These are phyloP conservation scores for Dentipellis sp. DNA, from an alignment of 768 basidiomycete genomes.

Conservation along the genomic window DNA sequence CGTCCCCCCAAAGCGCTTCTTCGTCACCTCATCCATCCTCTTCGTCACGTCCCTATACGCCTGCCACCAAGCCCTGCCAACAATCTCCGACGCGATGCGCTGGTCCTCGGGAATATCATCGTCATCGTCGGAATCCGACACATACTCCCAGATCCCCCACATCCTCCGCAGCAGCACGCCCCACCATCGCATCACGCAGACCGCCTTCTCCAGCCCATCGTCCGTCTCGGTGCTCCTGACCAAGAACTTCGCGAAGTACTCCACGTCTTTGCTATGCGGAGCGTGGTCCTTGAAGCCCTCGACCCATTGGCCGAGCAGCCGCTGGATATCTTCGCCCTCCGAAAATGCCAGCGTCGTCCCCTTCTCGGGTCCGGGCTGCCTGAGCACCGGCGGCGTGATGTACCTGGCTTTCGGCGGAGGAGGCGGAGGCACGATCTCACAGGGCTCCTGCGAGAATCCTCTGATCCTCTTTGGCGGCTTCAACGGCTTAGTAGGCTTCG, in stretches of 20 bases:
- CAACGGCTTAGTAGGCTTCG: constrained; percentile 16
- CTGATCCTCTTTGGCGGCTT: constrained; percentile 44
- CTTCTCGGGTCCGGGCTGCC: constrained; percentile 39
- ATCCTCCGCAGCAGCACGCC: constrained; percentile 52
- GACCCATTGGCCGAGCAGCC: constrained; percentile 71
- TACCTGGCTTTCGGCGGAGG: constrained; percentile 51
- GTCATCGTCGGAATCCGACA: constrained; percentile 20
- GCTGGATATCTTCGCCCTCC: constrained; percentile 65
- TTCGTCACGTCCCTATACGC: constrained; percentile 63
- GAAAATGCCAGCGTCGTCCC: constrained; percentile 49
- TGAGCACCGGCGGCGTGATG: constrained; percentile 39
- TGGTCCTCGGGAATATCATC: constrained; percentile 22
- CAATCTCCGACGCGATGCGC: constrained; percentile 23
- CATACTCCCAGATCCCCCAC: constrained; percentile 50
- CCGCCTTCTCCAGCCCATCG: constrained; percentile 58
- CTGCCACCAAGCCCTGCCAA: constrained; percentile 76
- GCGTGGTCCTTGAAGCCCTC: constrained; percentile 43
- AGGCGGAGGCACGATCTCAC: constrained; percentile 29
- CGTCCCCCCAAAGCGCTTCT: constrained; percentile 64
- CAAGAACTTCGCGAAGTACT: constrained; percentile 66
- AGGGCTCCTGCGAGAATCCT: constrained; percentile 19
- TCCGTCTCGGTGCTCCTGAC: constrained; percentile 64
- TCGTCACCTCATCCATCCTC: constrained; percentile 54
- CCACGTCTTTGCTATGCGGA: constrained; percentile 70
- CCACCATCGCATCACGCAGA: constrained; percentile 80